Base-by-base conservation (phyloP, 2,329 filamentous ascomycete genomes). In the Lachnellula cervina region DNA sequence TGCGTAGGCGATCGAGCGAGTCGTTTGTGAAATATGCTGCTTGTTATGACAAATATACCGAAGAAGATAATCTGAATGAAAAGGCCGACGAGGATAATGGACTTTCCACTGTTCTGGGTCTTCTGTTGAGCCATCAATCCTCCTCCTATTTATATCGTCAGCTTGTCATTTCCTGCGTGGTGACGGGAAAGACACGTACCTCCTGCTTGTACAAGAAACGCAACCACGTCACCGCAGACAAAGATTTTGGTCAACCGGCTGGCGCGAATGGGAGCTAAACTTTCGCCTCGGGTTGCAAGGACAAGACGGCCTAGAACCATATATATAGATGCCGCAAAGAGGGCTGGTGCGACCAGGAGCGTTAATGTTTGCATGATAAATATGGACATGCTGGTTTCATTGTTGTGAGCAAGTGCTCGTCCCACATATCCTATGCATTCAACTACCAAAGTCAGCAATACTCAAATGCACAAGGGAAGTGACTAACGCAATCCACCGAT, bases 31-130 rank as follows among this genome's bases (percentile, higher is more conserved):
- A 66, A 67, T 25, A 62, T 28, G 1, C 13, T 40, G 11, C 58
- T 35, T 9, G 58, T 54, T 19, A 63, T 34, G 19, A 80, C 66
- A 61, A 82, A 82, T 53, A 80, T 69, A n/a, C 70, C 70, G 59
- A 82, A 82, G 60, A 79, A 75, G 7, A 77, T 14, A 4, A 82
- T 70, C 58, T 82, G 79, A 4, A 81, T 60, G 8, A 75, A 64
- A 2, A 82, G 68, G 11, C 79, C 79, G 5, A 62, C 72, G 19
- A 79, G 68, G 14, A 81, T 73, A 45, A 80, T 68, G 4, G 71
- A 69, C 49, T 74, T 65, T 11, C 74, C 76, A 0, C 59, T 57
- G 2, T 64, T 35, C 9, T 42, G 71, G 73, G 38, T 19, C 1
- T n/a, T 54, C 3, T 51, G 44, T 9, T 44, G 28, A 2, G 64